Percentiles rank a stretch among this genome's conserved stretches.
Evolutionary conservation across 768 basidiomycete genomes (phyloP).

Genomic region (Lactarius sanguifluus): DNA sequence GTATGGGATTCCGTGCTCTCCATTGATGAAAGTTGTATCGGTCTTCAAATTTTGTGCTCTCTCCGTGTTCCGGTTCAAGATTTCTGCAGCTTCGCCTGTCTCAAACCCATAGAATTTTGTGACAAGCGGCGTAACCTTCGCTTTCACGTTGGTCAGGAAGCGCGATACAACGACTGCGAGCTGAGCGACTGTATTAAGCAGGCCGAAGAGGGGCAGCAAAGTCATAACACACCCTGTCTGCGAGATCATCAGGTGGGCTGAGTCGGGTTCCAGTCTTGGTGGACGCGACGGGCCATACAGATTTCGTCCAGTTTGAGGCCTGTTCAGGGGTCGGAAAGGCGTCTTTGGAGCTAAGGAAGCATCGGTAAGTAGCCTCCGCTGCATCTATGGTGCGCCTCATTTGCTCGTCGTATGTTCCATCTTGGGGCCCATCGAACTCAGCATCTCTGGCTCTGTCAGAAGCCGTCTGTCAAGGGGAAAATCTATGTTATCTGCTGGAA

Average conservation of each 20-base stretch:
- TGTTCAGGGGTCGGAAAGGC: slow-evolving; percentile 15
- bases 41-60: slow-evolving; percentile 8
- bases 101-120: slow-evolving; percentile 1
- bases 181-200: background rate
- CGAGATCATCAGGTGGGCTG: background rate
- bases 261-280: slow-evolving; percentile 2
- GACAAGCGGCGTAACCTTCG: slow-evolving; percentile 12
- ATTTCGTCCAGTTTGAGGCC: slow-evolving; percentile 1
- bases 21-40: slow-evolving; percentile 11
- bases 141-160: slow-evolving; percentile 10
- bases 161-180: background rate
- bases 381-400: background rate
- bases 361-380: slow-evolving; percentile 15
- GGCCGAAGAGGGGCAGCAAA: background rate
- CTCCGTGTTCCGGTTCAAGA: background rate
- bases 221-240: background rate
- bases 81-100: background rate
- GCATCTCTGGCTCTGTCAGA: slow-evolving; percentile 15
- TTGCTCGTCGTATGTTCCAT: background rate
- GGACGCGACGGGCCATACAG: slow-evolving; percentile 16
- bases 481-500: background rate
- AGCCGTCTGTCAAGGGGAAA: background rate
- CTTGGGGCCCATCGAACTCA: background rate
- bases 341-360: slow-evolving; percentile 10
- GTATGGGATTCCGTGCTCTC: background rate